Evolutionary conservation across 805 yeast genomes (phyloP).

Genomic region (Maudiozyma pseudohumilis): DNA sequence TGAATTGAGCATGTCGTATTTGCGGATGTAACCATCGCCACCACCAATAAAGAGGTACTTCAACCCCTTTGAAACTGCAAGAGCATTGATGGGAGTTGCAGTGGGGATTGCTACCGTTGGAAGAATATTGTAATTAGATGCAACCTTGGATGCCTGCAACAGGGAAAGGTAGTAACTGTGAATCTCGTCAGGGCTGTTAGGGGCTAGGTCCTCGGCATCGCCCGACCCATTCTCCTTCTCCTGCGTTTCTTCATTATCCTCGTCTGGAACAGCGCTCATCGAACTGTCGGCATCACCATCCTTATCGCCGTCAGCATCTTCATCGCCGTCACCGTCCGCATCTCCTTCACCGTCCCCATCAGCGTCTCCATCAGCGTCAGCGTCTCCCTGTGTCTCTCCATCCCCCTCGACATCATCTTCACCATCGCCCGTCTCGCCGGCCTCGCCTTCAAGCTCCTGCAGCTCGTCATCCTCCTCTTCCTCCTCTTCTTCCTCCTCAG

Average conservation of each 20-base stretch:
- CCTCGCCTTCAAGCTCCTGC: conserved; percentile 21
- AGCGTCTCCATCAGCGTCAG: conserved; percentile 18
- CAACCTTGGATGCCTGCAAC: conserved; percentile 37
- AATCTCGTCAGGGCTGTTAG: conserved; percentile 8
- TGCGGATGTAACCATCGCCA: conserved; percentile 86
- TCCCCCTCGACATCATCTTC: conserved; percentile 15
- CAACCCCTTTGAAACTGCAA: conserved; percentile 70
- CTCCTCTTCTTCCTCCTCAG: conserved; percentile 18
- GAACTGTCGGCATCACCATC: conserved; percentile 21
- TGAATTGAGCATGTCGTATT: conserved; percentile 77
- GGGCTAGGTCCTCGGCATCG: conserved; percentile 8
- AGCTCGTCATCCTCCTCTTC: conserved; percentile 24
- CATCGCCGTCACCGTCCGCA: conserved; percentile 19
- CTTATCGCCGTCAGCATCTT: conserved; percentile 7
- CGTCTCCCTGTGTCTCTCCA: conserved; percentile 13
- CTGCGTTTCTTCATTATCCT: conserved; percentile 10
- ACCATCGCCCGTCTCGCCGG: conserved; percentile 14
- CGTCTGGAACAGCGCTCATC: conserved; percentile 8
- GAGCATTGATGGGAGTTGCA: conserved; percentile 63
- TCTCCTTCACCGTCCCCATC: conserved; percentile 18
- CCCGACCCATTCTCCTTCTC: conserved; percentile 17
- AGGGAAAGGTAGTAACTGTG: conserved; percentile 29
- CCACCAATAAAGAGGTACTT: conserved; percentile 91
- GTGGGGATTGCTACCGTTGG: conserved; percentile 89
- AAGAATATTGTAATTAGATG: conserved; percentile 55